These are phyloP conservation scores for Lentithecium fluviatile DNA, from an alignment of 495 filamentous ascomycete genomes.

Conservation along the genomic window DNA sequence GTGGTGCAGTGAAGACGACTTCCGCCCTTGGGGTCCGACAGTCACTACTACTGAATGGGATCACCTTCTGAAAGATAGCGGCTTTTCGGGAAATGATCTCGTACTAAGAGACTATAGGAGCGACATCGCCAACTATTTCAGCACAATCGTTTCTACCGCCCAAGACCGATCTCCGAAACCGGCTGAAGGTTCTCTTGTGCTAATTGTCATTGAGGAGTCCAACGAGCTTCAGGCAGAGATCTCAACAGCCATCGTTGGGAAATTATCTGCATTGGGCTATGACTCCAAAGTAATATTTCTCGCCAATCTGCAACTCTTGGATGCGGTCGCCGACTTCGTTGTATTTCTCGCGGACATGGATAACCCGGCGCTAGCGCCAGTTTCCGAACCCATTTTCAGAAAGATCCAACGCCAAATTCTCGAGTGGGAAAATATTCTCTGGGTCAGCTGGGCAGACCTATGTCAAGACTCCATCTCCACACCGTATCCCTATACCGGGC, in stretches of 20 bases:
- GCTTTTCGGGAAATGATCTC: constrained; percentile 5
- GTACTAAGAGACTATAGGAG: not conserved
- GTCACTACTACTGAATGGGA: not conserved
- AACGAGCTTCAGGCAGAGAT: not conserved
- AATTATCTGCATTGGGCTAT: not conserved
- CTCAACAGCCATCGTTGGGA: not conserved
- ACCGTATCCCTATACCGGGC: no score
- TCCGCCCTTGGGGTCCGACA: not conserved
- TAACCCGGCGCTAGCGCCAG: not conserved
- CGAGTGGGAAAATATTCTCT: not conserved
- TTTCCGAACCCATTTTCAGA: not conserved
- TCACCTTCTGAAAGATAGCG: not conserved
- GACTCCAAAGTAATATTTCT: not conserved
- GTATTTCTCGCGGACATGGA: not conserved
- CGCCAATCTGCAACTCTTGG: not conserved
- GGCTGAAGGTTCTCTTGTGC: not conserved
- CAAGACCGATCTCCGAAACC: not conserved
- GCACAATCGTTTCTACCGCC: constrained; percentile 1
- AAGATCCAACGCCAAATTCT: not conserved
- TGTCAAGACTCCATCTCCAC: no score
- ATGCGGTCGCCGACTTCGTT: not conserved
- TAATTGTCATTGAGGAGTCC: not conserved
- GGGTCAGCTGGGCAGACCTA: no score
- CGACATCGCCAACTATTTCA: not conserved
- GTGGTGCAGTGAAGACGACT: constrained; percentile 6